These are phyloP conservation scores for Lyophyllum atratum DNA, from an alignment of 768 basidiomycete genomes.

Conservation along the genomic window DNA sequence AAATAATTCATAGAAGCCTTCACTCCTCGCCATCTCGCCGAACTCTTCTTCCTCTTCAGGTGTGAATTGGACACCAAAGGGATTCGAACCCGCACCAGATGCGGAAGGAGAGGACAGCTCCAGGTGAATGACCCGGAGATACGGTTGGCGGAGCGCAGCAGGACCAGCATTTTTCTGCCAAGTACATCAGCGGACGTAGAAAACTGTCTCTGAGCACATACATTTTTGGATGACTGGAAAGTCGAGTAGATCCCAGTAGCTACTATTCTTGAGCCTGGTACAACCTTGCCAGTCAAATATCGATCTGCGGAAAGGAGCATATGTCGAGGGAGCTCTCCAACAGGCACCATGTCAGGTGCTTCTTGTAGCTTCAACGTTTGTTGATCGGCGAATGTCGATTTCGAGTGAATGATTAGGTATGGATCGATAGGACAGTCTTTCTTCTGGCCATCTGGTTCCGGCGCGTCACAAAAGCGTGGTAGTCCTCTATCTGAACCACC, in stretches of 20 bases:
- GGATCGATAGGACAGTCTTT: slow-evolving; percentile 97
- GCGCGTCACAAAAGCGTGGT: slow-evolving; percentile 86
- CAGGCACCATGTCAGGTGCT: slow-evolving; percentile 99
- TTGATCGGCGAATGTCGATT: slow-evolving; percentile 93
- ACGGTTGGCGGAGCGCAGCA: slow-evolving; percentile 90
- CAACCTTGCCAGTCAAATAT: slow-evolving; percentile 88
- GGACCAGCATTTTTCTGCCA: slow-evolving; percentile 76
- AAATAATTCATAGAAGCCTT: slow-evolving; percentile 91
- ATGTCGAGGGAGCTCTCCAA: slow-evolving; percentile 95
- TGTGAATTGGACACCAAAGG: slow-evolving; percentile 86
- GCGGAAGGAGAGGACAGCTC: slow-evolving; percentile 84
- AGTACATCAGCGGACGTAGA: slow-evolving; percentile 1
- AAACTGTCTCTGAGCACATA: slow-evolving; percentile 33
- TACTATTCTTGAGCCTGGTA: slow-evolving; percentile 94
- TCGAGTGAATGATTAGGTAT: slow-evolving; percentile 92
- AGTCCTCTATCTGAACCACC: slow-evolving; percentile 83
- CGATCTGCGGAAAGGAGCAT: slow-evolving; percentile 92
- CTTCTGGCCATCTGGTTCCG: slow-evolving; percentile 76
- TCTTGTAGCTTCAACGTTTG: slow-evolving; percentile 97
- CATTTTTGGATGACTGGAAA: slow-evolving; percentile 86
- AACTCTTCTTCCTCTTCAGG: slow-evolving; percentile 99
- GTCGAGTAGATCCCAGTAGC: slow-evolving; percentile 98
- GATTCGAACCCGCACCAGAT: slow-evolving; percentile 71
- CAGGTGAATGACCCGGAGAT: slow-evolving; percentile 90
- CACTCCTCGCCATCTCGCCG: slow-evolving; percentile 83